Conservation (phyloP, 2,329 filamentous ascomycete species). For the Nannizzia gypsea region DNA sequence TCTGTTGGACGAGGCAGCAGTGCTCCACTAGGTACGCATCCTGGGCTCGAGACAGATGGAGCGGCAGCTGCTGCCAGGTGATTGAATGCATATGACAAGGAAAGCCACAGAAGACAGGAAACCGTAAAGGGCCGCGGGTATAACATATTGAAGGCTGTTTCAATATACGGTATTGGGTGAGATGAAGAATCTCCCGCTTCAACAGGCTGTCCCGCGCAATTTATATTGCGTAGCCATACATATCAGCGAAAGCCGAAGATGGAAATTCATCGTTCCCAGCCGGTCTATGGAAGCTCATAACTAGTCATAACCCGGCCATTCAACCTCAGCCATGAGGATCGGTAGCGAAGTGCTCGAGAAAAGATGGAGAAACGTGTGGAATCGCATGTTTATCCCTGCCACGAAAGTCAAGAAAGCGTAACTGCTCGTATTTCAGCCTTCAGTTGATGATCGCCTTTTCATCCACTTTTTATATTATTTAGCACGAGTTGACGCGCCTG, state of each 20-base stretch:
- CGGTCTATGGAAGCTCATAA: background rate
- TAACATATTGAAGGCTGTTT: background rate
- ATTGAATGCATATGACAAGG: background rate
- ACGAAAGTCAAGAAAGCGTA: background rate
- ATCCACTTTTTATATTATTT: background rate
- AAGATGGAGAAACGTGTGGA: background rate
- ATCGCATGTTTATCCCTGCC: background rate
- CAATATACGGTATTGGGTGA: background rate
- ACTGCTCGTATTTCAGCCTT: background rate
- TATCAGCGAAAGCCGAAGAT: background rate
- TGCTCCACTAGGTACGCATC: background rate
- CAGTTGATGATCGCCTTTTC: background rate
- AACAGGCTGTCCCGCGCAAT: background rate
- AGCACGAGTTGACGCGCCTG: background rate
- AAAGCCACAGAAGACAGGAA: background rate
- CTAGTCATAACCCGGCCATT: background rate
- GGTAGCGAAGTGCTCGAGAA: too few relatives aligned
- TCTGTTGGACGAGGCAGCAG: conserved; percentile 25
- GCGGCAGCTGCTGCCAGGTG: background rate
- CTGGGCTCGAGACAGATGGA: background rate
- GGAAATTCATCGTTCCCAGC: background rate
- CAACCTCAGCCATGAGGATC: background rate
- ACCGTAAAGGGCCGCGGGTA: background rate
- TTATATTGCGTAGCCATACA: background rate
- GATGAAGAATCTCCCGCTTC: background rate